These are phyloP conservation scores for Orychophragmus violaceus DNA, from an alignment of 345 rosid genomes.

Conservation along the genomic window DNA sequence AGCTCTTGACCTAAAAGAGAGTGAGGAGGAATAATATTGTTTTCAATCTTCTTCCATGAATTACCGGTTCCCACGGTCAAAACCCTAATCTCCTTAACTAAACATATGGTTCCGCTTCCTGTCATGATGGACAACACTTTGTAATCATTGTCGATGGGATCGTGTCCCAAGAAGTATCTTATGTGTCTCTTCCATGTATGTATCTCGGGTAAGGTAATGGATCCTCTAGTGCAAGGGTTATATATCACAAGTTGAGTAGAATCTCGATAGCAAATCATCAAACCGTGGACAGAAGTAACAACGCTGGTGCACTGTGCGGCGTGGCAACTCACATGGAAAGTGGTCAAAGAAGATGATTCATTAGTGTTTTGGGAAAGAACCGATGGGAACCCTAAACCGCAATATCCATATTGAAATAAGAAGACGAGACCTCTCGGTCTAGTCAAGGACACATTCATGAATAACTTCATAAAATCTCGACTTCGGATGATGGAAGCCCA, in stretches of 20 bases:
- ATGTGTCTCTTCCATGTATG: background rate
- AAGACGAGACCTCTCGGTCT: background rate
- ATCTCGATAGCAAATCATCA: background rate
- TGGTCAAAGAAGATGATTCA: background rate
- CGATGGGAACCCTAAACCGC: background rate
- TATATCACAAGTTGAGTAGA: background rate
- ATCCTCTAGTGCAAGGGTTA: no score
- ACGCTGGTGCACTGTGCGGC: background rate
- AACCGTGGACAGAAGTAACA: background rate
- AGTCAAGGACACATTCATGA: background rate
- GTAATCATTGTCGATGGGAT: background rate
- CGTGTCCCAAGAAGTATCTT: background rate
- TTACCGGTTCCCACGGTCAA: constrained; percentile 6
- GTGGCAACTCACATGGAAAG: background rate
- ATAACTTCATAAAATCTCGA: background rate
- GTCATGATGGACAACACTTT: background rate
- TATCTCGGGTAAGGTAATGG: background rate
- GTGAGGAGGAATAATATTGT: background rate
- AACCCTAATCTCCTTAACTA: background rate
- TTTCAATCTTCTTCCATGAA: background rate
- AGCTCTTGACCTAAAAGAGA: background rate
- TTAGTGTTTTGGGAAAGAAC: background rate
- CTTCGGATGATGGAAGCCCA: background rate
- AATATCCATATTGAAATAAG: background rate
- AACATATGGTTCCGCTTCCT: no score